Evolutionary conservation across 768 basidiomycete species (phyloP), one percentile per base, ranked within the genome.

Genomic region (Suillus tomentosus): DNA sequence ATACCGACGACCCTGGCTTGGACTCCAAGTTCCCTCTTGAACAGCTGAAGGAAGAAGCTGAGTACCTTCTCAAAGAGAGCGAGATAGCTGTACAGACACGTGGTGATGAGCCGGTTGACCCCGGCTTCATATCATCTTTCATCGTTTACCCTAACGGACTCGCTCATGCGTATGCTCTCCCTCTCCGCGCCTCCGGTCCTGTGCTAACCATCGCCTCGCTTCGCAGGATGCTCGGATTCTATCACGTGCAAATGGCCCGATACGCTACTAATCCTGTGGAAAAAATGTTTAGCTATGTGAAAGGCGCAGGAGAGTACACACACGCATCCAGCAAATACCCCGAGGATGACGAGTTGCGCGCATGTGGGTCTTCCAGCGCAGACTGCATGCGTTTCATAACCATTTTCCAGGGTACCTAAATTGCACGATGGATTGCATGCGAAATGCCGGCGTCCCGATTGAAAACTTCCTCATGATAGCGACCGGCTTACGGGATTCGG

Each of bases 261-360:
- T 64, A 64, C 40, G 2, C n/a, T 39, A 51, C 36, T 24, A 5
- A 40, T n/a, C 51, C 31, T 10, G 0, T 45, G 5, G 59, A 48
- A 36, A 14, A 5, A 2, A 17, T 53, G 15, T 24, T 40, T 0
- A 43, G 50, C 57, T 45, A 10, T 31, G 17, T 43, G 42, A 40
- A 56, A 31, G 65, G 64, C 1, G 62, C 64, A 13, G 47, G 50
- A 14, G 55, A 45, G 14, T 72, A 72, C 40, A n/a, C 60, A 5
- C 47, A 60, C 2, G 66, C 71, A 3, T 69, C 69, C 5, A 42
- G 27, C 27, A 50, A 43, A 31, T 68, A 63, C 48, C 64, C 71
- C 17, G 42, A 66, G 39, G 71, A 72, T 47, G 71, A 72, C 37
- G 71, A 72, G 19, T 14, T 55, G 7, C 64, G 64, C 47, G 54